phyloP scores from a whole-genome alignment of 192 early-diverging fungal genomes.

The Obelidium mucronatum region DNA sequence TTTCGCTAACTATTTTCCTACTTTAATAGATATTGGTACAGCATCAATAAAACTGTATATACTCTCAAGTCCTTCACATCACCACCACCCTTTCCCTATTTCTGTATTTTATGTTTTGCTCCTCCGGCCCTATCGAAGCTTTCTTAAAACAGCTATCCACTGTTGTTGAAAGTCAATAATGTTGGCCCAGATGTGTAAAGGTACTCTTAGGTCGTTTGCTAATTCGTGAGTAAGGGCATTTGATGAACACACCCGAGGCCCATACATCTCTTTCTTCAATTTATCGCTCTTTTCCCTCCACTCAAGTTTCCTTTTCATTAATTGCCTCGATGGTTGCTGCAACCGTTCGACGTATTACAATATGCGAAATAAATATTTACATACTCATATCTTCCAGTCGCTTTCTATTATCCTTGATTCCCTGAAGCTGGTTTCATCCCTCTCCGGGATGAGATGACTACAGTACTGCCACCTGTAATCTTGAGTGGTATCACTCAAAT shows the following conservation, averaged over 20 bases:
- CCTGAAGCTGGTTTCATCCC: neutral
- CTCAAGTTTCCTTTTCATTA: neutral
- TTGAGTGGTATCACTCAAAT: neutral
- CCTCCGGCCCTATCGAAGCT: slow-evolving; percentile 35
- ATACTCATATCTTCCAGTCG: no score
- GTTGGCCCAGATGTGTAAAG: slow-evolving; percentile 15
- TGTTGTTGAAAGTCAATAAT: slow-evolving; percentile 36
- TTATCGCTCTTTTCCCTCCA: no score
- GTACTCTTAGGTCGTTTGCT: slow-evolving; percentile 36
- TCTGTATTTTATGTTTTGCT: neutral
- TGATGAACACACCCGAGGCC: slow-evolving; percentile 31
- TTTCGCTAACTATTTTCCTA: no score
- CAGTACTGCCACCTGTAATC: neutral
- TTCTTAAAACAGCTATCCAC: slow-evolving; percentile 20
- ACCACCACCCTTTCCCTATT: neutral
- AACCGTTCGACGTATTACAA: neutral
- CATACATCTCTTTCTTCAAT: neutral
- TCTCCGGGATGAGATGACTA: neutral
- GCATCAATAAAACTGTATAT: no score
- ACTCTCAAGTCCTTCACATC: no score
- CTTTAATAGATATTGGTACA: no score
- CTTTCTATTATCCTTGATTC: neutral
- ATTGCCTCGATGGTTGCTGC: neutral
- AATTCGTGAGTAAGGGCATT: neutral
- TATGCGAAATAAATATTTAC: neutral